Evolutionary conservation across 371 early-diverging fungal species (phyloP), one percentile per base, ranked within the genome.

Genomic region (Lichtheimia ornata): DNA sequence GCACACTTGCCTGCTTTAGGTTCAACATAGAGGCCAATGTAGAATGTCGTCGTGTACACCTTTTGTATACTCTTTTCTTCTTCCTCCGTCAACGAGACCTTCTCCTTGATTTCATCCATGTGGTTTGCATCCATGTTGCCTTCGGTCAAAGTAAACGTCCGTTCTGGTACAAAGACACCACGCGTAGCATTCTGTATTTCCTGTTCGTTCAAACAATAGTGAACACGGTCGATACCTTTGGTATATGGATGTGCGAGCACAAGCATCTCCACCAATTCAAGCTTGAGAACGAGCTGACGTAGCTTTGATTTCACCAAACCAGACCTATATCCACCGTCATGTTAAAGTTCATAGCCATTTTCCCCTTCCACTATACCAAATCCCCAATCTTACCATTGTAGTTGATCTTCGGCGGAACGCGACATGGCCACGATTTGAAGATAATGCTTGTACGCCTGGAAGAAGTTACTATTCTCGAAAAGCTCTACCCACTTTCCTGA

Each of bases 241-340:
- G 94, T 91, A 72, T 87, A 97, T 20, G 99, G 98, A 66, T 95
- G 96, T 0, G 96, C 96, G 52, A 91, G 64, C 9, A 80, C 73
- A 43, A 99, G 66, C 62, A 86, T 77, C 4, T 95, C 95, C 1
- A 92, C 81, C 12, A 70, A 63, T 66, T 99, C 99, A 27, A 99
- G 73, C 67, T 92, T 94, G 56, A 84, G 73, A 1, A 97, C 89
- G 7, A 98, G 83, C 54, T 94, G 93, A 63, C 99, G 91, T 28
- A 99, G 71, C 56, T 91, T 87, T 5, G 98, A 94, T 69, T 99
- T 99, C 0, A 98, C 93, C 64, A 94, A 83, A 50, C 99, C 99
- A 41, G 70, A 85, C 65, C 65, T 65, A 45, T 7, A 22, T 22
- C 17, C n/a, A 9, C 15, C 18, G 17, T n/a, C 15, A 17, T 43